Conservation (phyloP, 2,329 filamentous ascomycete species). For the Trichoderma koningiopsis region DNA sequence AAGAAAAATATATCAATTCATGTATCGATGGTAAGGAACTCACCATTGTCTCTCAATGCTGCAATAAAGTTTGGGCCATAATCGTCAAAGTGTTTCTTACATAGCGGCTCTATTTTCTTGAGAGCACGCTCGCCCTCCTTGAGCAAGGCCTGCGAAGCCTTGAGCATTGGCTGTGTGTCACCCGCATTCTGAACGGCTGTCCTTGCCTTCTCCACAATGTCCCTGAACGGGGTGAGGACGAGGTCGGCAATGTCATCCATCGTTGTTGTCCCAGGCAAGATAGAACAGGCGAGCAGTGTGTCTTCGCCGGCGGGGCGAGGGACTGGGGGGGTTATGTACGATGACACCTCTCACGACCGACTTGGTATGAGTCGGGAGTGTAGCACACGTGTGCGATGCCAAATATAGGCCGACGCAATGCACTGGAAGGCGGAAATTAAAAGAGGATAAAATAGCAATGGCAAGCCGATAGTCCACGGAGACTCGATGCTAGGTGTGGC, state of each 20-base stretch:
- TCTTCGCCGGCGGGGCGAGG: conserved; percentile 12
- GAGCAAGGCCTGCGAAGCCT: conserved; percentile 50
- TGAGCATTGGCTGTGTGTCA: conserved; percentile 50
- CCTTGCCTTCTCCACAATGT: conserved; percentile 56
- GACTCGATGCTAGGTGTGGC: conserved; percentile 16
- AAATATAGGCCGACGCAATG: background rate
- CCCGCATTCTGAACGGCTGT: conserved; percentile 51
- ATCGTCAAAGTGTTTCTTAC: conserved; percentile 50
- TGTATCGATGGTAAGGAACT: conserved; percentile 26
- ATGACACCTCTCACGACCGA: background rate
- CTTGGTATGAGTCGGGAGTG: background rate
- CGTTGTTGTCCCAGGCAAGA: background rate
- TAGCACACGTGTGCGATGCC: conserved; percentile 16
- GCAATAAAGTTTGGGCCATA: conserved; percentile 54
- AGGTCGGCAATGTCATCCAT: conserved; percentile 49
- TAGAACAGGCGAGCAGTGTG: conserved; percentile 6
- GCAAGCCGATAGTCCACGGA: conserved; percentile 10
- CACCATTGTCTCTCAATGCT: conserved; percentile 58
- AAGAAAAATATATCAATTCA: background rate
- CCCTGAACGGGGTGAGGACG: conserved; percentile 53
- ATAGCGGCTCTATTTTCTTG: conserved; percentile 55
- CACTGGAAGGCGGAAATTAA: conserved; percentile 14
- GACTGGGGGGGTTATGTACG: conserved; percentile 11
- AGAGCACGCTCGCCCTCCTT: conserved; percentile 54
- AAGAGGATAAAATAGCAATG: conserved; percentile 21